phyloP scores from a whole-genome alignment of 305 asterid genomes.

The Nicotiana rustica region DNA sequence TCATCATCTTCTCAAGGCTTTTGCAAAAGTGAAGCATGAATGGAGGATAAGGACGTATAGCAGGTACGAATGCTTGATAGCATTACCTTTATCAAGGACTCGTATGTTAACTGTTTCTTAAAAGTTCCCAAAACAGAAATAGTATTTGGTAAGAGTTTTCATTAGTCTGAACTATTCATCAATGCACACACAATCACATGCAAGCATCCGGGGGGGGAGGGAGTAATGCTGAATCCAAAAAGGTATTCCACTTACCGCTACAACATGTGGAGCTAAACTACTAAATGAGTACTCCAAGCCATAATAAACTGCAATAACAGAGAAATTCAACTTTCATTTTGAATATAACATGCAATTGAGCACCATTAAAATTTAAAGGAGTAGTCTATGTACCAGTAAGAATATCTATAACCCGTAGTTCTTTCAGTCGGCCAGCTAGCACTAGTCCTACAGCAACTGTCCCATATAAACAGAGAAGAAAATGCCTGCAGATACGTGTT shows the following conservation, averaged over 20 bases:
- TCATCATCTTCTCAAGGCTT: constrained; percentile 26
- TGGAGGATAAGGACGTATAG: neutral
- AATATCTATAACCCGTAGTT: constrained; percentile 66
- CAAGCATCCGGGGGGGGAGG: neutral
- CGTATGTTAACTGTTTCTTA: neutral
- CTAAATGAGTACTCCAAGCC: constrained; percentile 80
- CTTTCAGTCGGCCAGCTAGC: constrained; percentile 92
- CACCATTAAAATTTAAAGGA: constrained; percentile 38
- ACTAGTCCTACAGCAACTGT: constrained; percentile 69
- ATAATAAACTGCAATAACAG: constrained; percentile 74
- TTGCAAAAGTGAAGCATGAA: neutral
- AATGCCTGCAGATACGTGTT: constrained; percentile 76
- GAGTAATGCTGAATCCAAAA: neutral
- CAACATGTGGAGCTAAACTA: constrained; percentile 83
- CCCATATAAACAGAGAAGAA: constrained; percentile 84
- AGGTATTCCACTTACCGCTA: constrained; percentile 54
- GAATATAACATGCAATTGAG: constrained; percentile 39
- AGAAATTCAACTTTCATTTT: constrained; percentile 37
- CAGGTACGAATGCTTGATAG: constrained; percentile 2
- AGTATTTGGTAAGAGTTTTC: no score
- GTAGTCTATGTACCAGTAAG: constrained; percentile 69
- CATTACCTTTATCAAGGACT: constrained; percentile 13
- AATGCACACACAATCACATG: neutral
- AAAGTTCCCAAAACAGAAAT: neutral
- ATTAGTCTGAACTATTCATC: no score